Percentiles rank a stretch among this genome's conserved stretches.
Evolutionary conservation across 768 basidiomycete genomes (phyloP).

Genomic region (Pulveroboletus sp.): DNA sequence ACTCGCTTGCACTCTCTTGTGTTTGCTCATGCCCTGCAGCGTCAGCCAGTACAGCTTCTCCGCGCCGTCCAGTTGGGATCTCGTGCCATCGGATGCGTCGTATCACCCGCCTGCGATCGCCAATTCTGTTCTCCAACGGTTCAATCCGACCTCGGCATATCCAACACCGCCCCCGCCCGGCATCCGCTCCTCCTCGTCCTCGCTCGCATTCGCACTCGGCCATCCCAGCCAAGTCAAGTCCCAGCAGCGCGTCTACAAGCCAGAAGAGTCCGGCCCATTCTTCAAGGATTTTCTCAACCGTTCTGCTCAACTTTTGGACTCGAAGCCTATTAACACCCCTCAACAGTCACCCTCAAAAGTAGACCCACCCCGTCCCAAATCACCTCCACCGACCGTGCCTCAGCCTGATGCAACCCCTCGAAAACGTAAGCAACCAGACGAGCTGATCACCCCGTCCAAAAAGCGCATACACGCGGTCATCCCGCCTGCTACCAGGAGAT

Average conservation of each 20-base stretch:
- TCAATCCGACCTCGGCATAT: conserved; percentile 59
- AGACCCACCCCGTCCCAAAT: conserved; percentile 17
- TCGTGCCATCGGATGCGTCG: conserved; percentile 42
- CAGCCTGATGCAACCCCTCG: conserved; percentile 50
- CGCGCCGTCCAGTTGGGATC: conserved; percentile 40
- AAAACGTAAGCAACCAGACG: conserved; percentile 65
- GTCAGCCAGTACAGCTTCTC: conserved; percentile 30
- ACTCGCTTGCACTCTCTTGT: background rate
- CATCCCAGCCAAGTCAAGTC: conserved; percentile 31
- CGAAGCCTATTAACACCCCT: conserved; percentile 20
- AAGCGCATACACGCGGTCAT: conserved; percentile 50
- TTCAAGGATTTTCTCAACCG: conserved; percentile 60
- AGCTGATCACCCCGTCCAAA: conserved; percentile 57
- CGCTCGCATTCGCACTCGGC: conserved; percentile 72
- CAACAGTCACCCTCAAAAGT: conserved; percentile 15
- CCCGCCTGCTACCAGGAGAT: conserved; percentile 7
- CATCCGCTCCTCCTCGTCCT: conserved; percentile 66
- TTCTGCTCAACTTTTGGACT: conserved; percentile 44
- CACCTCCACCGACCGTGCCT: background rate
- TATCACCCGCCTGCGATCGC: conserved; percentile 60
- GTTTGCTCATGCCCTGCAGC: conserved; percentile 10
- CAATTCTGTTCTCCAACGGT: conserved; percentile 62
- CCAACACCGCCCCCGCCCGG: conserved; percentile 69
- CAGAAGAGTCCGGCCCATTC: conserved; percentile 61
- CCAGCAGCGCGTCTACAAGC: conserved; percentile 37